These are phyloP conservation scores for Aspergillus luchuensis DNA, from an alignment of 2,329 filamentous ascomycete genomes.

Conservation along the genomic window DNA sequence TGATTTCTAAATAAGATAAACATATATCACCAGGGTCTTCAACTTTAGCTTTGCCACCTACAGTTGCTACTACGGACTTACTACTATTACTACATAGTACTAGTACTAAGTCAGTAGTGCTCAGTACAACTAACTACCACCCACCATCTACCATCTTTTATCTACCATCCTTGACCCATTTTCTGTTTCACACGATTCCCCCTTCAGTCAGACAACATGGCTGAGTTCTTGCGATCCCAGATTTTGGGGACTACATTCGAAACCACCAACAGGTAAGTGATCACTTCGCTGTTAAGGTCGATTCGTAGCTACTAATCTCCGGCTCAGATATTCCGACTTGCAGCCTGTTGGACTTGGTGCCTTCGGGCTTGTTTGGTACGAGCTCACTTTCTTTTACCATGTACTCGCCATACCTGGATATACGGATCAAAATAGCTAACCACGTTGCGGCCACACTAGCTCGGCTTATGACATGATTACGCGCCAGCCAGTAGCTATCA, in stretches of 20 bases:
- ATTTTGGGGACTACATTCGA: constrained; percentile 99
- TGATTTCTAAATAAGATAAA: no score
- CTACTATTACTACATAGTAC: no score
- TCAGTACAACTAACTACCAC: no score
- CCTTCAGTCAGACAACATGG: constrained; percentile 65
- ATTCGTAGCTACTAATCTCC: constrained; percentile 21
- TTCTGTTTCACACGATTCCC: background rate
- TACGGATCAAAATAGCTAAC: background rate
- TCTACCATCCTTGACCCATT: background rate
- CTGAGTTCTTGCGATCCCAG: constrained; percentile 97
- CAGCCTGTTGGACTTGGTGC: constrained; percentile 99
- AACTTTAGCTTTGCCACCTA: no score
- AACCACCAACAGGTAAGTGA: constrained; percentile 80
- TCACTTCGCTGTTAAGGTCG: background rate
- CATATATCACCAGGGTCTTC: no score
- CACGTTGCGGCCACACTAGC: constrained; percentile 53
- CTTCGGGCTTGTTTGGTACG: constrained; percentile 93
- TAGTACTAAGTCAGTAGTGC: no score
- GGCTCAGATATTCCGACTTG: constrained; percentile 84
- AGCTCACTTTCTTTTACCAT: background rate
- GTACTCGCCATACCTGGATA: background rate
- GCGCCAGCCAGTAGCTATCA: constrained; percentile 92
- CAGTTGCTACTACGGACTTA: no score
- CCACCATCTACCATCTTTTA: no score
- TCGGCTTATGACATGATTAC: constrained; percentile 98